Conservation (phyloP, 129 eudicot species). For the Tanacetum coccineum region DNA sequence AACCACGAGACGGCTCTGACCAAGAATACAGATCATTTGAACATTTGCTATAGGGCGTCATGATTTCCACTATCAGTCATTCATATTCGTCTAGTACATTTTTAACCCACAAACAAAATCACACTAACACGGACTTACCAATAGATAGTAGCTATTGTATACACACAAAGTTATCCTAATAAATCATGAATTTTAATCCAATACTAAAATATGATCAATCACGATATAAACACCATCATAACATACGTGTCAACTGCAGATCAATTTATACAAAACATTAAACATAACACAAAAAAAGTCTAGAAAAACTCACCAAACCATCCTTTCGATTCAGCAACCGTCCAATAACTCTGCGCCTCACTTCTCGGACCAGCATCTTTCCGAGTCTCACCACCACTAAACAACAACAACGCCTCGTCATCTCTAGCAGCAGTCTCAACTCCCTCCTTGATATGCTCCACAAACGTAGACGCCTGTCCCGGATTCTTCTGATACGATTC, state of each 20-base stretch:
- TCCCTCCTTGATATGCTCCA: conserved; percentile 74
- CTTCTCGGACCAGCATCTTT: conserved; percentile 97
- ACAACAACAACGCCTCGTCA: conserved; percentile 70
- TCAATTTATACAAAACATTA: background rate
- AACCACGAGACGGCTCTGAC: too few relatives aligned
- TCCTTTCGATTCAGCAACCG: conserved; percentile 90
- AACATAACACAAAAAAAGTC: background rate
- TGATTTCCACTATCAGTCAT: background rate
- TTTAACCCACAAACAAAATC: conserved; percentile 7
- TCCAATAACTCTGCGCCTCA: conserved; percentile 99
- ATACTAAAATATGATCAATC: background rate
- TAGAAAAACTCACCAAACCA: conserved; percentile 85
- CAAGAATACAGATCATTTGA: background rate
- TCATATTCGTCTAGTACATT: conserved; percentile 4
- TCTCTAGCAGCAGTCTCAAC: conserved; percentile 74
- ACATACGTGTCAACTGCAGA: background rate
- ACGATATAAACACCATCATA: background rate
- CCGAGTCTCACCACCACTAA: conserved; percentile 99
- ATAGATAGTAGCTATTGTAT: background rate
- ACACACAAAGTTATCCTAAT: conserved; percentile 12
- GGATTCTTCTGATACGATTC: conserved; percentile 95
- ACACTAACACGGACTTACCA: background rate
- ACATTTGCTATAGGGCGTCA: background rate
- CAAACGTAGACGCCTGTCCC: conserved; percentile 94
- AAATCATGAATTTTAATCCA: background rate